Evolutionary conservation across 2,329 filamentous ascomycete genomes (phyloP).

Genomic region (Periconia digitata): DNA sequence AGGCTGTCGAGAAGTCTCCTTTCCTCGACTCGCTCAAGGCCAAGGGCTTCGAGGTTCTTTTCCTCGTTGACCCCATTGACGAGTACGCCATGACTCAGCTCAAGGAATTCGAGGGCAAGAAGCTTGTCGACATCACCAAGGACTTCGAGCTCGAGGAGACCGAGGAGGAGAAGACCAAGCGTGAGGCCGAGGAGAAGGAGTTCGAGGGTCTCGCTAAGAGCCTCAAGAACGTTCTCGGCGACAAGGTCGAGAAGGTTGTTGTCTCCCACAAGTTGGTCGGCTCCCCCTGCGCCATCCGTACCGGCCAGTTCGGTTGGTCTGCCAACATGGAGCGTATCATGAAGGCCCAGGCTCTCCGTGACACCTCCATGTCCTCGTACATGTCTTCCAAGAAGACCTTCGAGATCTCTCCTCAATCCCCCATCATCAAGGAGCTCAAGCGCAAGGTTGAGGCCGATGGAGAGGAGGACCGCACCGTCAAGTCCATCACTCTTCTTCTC

Average conservation of each 20-base stretch:
- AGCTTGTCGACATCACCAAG: constrained; percentile 99
- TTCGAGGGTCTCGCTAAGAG: constrained; percentile 92
- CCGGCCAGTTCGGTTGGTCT: constrained; percentile 99
- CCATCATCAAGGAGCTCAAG: constrained; percentile 99
- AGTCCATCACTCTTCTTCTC: constrained; percentile 96
- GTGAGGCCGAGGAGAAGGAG: constrained; percentile 98
- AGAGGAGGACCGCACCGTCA: constrained; percentile 98
- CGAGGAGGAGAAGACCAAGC: constrained; percentile 96
- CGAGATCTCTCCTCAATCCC: constrained; percentile 98
- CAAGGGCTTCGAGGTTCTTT: constrained; percentile 99
- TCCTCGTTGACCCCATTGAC: constrained; percentile 98
- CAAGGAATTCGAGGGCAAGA: constrained; percentile 99
- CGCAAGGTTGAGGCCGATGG: constrained; percentile 97
- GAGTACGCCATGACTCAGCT: constrained; percentile 99
- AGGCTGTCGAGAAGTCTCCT: constrained; percentile 95
- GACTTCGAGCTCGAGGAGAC: constrained; percentile 99
- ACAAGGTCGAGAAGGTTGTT: constrained; percentile 99
- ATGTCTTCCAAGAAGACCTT: constrained; percentile 99
- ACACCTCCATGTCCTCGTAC: constrained; percentile 99
- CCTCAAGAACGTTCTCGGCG: constrained; percentile 98
- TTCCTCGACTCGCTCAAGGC: constrained; percentile 99
- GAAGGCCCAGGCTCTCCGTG: constrained; percentile 99
- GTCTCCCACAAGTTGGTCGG: constrained; percentile 96
- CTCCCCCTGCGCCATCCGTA: constrained; percentile 97
- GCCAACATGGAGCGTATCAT: constrained; percentile 99